These are phyloP conservation scores for Akanthomyces dipterigenus DNA, from an alignment of 2,329 filamentous ascomycete genomes.

Conservation along the genomic window DNA sequence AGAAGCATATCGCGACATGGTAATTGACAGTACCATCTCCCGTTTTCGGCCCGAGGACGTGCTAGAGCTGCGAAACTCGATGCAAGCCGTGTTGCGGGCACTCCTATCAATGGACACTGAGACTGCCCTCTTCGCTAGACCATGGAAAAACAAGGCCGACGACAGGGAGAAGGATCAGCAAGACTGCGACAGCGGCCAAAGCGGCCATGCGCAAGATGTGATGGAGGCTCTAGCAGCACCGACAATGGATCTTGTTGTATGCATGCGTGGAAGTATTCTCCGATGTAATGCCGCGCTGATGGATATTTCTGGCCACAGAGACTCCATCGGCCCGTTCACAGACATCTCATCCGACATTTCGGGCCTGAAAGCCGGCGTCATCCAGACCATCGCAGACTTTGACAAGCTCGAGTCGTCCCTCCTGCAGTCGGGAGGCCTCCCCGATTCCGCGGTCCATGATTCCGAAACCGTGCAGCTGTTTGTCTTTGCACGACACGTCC, in stretches of 20 bases:
- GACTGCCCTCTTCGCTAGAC: constrained; percentile 36
- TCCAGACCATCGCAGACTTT: constrained; percentile 38
- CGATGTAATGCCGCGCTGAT: constrained; percentile 47
- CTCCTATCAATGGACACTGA: constrained; percentile 46
- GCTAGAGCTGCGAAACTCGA: constrained; percentile 42
- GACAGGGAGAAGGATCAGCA: constrained; percentile 7
- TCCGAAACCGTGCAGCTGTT: constrained; percentile 47
- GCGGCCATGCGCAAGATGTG: constrained; percentile 7
- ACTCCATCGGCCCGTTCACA: constrained; percentile 37
- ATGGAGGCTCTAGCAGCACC: constrained; percentile 33
- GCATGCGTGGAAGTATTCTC: constrained; percentile 37
- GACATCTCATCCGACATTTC: constrained; percentile 36
- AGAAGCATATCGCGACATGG: constrained; percentile 48
- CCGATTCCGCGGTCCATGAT: constrained; percentile 38
- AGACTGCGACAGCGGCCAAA: not conserved
- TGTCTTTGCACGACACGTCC: constrained; percentile 47
- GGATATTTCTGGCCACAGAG: constrained; percentile 44
- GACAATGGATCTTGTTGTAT: constrained; percentile 38
- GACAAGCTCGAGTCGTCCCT: constrained; percentile 40
- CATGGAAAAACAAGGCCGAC: constrained; percentile 16
- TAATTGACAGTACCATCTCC: constrained; percentile 50
- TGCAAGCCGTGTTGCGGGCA: constrained; percentile 48
- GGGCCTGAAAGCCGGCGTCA: constrained; percentile 32
- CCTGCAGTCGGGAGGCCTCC: constrained; percentile 37
- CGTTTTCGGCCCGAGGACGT: constrained; percentile 45